Evolutionary conservation across 805 yeast genomes (phyloP).

Genomic region (Lachancea mirantina): DNA sequence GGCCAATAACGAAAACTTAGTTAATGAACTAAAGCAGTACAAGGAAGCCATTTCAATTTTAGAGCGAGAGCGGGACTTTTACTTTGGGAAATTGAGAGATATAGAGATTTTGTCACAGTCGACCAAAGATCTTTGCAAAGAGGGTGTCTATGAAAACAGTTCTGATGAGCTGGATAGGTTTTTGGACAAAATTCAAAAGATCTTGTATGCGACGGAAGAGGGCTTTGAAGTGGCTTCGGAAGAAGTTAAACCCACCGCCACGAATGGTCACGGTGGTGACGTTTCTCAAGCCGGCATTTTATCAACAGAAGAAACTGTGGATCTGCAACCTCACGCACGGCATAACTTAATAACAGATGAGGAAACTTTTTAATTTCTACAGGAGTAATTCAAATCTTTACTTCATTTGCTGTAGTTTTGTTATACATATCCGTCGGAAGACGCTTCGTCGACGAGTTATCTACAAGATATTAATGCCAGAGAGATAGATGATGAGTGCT

Average conservation of each 20-base stretch:
- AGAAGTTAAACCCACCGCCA: slow-evolving; percentile 12
- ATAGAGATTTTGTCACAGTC: slow-evolving; percentile 76
- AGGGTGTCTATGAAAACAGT: slow-evolving; percentile 30
- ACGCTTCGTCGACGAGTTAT: slow-evolving; percentile 2
- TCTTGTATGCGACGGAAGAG: slow-evolving; percentile 74
- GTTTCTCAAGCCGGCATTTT: slow-evolving; percentile 12
- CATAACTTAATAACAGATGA: slow-evolving; percentile 30
- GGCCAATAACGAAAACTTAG: slow-evolving; percentile 30
- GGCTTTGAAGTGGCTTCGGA: slow-evolving; percentile 57
- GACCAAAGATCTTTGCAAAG: slow-evolving; percentile 45
- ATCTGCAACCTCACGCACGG: slow-evolving; percentile 10
- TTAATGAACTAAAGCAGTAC: slow-evolving; percentile 48
- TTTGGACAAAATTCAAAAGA: slow-evolving; percentile 59
- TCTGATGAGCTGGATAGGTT: slow-evolving; percentile 35
- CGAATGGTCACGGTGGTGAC: slow-evolving; percentile 1
- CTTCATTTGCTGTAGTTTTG: background rate
- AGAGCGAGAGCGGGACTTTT: slow-evolving; percentile 81
- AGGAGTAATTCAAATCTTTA: background rate
- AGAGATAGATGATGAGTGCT: too few relatives aligned
- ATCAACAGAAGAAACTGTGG: slow-evolving; percentile 27
- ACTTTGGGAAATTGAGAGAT: slow-evolving; percentile 81
- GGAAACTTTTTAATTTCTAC: slow-evolving; percentile 23
- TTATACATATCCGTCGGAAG: slow-evolving; percentile 4
- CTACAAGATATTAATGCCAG: slow-evolving; percentile 4
- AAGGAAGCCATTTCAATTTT: slow-evolving; percentile 55